phyloP scores from a whole-genome alignment of 345 rosid genomes.

The Barbarea vulgaris region DNA sequence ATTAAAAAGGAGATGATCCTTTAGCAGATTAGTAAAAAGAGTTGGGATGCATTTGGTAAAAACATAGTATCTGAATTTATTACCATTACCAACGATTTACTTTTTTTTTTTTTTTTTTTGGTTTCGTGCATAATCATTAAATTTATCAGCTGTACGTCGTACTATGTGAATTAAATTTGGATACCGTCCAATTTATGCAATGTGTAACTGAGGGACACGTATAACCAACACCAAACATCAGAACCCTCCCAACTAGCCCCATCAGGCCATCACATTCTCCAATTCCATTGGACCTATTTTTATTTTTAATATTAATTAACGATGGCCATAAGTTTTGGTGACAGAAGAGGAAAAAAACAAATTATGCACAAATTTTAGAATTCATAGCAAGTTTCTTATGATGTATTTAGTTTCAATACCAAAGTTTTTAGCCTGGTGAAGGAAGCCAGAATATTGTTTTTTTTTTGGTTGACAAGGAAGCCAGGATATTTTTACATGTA shows the following conservation, averaged over 20 bases:
- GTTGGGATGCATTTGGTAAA: background rate
- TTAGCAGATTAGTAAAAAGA: background rate
- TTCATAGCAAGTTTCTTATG: background rate
- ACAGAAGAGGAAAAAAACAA: background rate
- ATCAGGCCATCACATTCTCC: background rate
- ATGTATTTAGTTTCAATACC: background rate
- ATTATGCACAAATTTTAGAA: background rate
- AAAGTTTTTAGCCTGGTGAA: background rate
- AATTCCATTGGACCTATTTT: background rate
- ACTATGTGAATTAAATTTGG: background rate
- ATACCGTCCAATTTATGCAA: conserved; percentile 15
- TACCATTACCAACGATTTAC: background rate
- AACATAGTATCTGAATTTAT: background rate
- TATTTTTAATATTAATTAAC: background rate
- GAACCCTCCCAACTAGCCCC: conserved; percentile 2
- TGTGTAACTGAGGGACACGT: conserved; percentile 31
- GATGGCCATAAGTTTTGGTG: background rate
- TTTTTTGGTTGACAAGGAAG: no score
- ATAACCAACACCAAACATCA: conserved; percentile 24
- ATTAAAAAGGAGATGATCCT: background rate
- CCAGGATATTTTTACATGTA: background rate
- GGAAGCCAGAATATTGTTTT: background rate
- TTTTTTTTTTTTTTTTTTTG: background rate
- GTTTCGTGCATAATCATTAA: background rate
- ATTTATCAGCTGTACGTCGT: background rate